A percentile compares a stretch with the other conserved stretches of the same genome.
phyloP scores from a whole-genome alignment of 2,329 filamentous ascomycete genomes.

The Periconia sp. region DNA sequence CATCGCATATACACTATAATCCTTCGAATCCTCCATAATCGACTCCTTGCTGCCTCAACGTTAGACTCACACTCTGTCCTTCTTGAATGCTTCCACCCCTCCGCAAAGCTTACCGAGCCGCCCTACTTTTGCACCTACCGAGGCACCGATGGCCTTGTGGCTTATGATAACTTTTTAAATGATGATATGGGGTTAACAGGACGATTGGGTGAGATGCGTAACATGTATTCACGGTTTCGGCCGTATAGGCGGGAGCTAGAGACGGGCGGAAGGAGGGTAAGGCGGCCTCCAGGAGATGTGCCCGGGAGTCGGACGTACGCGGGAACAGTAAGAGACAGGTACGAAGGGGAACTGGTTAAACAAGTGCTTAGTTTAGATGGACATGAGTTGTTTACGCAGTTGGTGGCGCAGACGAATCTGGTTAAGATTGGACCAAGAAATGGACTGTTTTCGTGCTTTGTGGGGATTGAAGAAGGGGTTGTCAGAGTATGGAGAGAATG shows the following conservation, averaged over 20 bases:
- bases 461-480: conserved; percentile 71
- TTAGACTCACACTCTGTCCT: conserved; percentile 70
- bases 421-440: conserved; percentile 68
- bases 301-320: conserved; percentile 52
- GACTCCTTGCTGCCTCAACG: conserved; percentile 65
- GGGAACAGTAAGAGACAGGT: conserved; percentile 30
- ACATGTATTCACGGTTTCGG: conserved; percentile 73
- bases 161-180: conserved; percentile 45
- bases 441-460: conserved; percentile 68
- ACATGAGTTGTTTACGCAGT: conserved; percentile 75
- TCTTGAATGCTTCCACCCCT: conserved; percentile 80
- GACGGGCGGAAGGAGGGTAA: conserved; percentile 38
- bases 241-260: conserved; percentile 66
- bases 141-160: conserved; percentile 66
- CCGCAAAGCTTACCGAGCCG: conserved; percentile 70
- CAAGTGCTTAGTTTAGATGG: conserved; percentile 71
- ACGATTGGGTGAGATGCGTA: conserved; percentile 56
- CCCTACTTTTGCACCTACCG: conserved; percentile 72
- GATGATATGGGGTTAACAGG: conserved; percentile 26
- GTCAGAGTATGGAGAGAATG: conserved; percentile 76
- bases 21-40: conserved; percentile 67
- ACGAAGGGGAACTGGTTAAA: conserved; percentile 55
- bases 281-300: conserved; percentile 54
- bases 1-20: conserved; percentile 69
- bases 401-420: conserved; percentile 71